These are phyloP conservation scores for Exobasidium cylindrosporum DNA, from an alignment of 1,284 basidiomycete species.

Conservation along the genomic window DNA sequence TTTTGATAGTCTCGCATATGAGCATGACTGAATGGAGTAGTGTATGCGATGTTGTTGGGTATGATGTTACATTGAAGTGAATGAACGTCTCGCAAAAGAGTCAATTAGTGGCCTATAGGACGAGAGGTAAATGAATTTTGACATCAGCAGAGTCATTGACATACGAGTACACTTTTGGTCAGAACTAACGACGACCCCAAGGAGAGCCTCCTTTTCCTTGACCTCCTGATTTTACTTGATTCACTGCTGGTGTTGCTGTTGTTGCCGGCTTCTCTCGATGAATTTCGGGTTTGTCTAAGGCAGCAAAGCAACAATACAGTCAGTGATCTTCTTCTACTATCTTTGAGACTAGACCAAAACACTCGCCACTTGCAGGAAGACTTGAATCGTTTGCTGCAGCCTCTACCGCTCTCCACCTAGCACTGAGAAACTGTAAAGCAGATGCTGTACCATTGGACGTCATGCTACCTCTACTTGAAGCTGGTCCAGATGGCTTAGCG, in stretches of 20 bases:
- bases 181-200: not conserved
- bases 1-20: too few species aligned
- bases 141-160: too few species aligned
- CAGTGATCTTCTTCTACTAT: too few species aligned
- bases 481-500: not conserved
- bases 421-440: slow-evolving; percentile 3
- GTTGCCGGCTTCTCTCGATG: not conserved
- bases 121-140: too few species aligned
- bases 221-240: not conserved
- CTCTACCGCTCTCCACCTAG: slow-evolving; percentile 8
- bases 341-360: not conserved
- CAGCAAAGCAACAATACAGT: too few species aligned
- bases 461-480: not conserved
- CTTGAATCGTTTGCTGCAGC: not conserved
- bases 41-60: too few species aligned
- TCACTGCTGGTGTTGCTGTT: not conserved
- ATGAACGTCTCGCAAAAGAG: too few species aligned
- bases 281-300: not conserved
- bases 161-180: too few species aligned
- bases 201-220: not conserved
- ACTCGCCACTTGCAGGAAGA: not conserved
- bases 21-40: too few species aligned
- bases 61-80: too few species aligned
- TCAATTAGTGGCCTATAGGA: too few species aligned
- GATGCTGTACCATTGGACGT: not conserved